These are phyloP conservation scores for Tetrapisispora arboricola DNA, from an alignment of 805 yeast species.

Conservation along the genomic window DNA sequence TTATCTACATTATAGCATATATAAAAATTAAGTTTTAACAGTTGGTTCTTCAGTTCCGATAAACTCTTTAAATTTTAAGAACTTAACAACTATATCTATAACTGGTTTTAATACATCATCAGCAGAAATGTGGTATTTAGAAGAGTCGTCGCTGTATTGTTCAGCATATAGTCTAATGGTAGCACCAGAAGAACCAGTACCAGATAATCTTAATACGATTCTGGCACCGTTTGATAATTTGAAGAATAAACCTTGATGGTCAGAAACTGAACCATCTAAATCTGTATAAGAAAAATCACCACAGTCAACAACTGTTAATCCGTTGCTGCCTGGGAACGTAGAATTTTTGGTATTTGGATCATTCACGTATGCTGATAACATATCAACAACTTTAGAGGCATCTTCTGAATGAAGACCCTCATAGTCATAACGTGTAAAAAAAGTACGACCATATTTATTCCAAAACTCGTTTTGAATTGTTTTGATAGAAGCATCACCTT, in stretches of 20 bases:
- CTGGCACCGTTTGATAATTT: slow-evolving; percentile 77
- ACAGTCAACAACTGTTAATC: slow-evolving; percentile 55
- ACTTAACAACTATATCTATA: slow-evolving; percentile 50
- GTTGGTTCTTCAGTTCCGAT: slow-evolving; percentile 83
- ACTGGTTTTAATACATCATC: slow-evolving; percentile 60
- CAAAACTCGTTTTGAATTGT: slow-evolving; percentile 81
- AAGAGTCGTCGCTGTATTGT: slow-evolving; percentile 56
- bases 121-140: slow-evolving; percentile 42
- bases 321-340: slow-evolving; percentile 35
- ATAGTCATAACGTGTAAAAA: slow-evolving; percentile 93
- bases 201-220: slow-evolving; percentile 82
- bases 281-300: slow-evolving; percentile 92
- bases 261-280: slow-evolving; percentile 83
- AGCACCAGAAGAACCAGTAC: slow-evolving; percentile 97
- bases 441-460: slow-evolving; percentile 89
- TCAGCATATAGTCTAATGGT: slow-evolving; percentile 91
- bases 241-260: slow-evolving; percentile 80
- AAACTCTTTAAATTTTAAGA: slow-evolving; percentile 61
- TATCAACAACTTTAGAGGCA: slow-evolving; percentile 57
- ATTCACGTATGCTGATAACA: slow-evolving; percentile 35
- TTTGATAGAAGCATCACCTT: slow-evolving; percentile 53
- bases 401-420: slow-evolving; percentile 72
- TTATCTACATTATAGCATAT: background rate
- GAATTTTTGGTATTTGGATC: slow-evolving; percentile 40
- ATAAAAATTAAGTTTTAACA: slow-evolving; percentile 53